A percentile compares a stretch with the other conserved stretches of the same genome.
phyloP scores from a whole-genome alignment of 805 yeast genomes.

The Blastobotrys terrestris region DNA sequence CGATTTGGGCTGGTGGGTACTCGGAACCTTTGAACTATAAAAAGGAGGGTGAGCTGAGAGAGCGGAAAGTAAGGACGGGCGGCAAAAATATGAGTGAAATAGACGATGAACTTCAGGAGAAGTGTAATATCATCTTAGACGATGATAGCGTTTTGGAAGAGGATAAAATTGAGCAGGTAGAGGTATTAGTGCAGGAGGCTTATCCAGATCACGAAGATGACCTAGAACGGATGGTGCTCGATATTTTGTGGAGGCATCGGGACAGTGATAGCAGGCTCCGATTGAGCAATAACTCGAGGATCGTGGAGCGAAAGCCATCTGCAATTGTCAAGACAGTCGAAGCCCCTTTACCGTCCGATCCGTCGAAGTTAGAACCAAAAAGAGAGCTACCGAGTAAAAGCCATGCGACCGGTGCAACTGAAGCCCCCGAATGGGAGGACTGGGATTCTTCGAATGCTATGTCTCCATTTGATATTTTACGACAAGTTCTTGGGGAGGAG shows the following conservation, averaged over 20 bases:
- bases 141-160: conserved; percentile 32
- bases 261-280: conserved; percentile 21
- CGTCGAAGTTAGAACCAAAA: conserved; percentile 13
- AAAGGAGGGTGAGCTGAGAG: conserved; percentile 7
- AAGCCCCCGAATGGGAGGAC: neutral
- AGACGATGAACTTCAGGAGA: conserved; percentile 18
- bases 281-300: conserved; percentile 6
- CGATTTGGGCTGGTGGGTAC: no score
- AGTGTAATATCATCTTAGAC: conserved; percentile 32
- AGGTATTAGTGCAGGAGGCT: conserved; percentile 28
- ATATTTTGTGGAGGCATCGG: conserved; percentile 37
- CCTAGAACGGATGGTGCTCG: conserved; percentile 35
- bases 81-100: neutral
- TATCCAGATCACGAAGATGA: conserved; percentile 19
- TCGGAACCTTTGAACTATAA: no score
- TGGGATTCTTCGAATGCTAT: conserved; percentile 1
- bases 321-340: conserved; percentile 8
- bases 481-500: conserved; percentile 30
- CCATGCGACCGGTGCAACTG: conserved; percentile 3
- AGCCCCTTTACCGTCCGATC: conserved; percentile 16
- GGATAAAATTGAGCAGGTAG: conserved; percentile 36
- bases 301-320: conserved; percentile 6
- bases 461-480: conserved; percentile 36
- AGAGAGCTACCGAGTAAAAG: conserved; percentile 3
- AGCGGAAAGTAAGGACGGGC: no score